A percentile compares a stretch with the other conserved stretches of the same genome.
Evolutionary conservation across 2,329 filamentous ascomycete genomes (phyloP).

Genomic region (Pseudogymnoascus sp.): DNA sequence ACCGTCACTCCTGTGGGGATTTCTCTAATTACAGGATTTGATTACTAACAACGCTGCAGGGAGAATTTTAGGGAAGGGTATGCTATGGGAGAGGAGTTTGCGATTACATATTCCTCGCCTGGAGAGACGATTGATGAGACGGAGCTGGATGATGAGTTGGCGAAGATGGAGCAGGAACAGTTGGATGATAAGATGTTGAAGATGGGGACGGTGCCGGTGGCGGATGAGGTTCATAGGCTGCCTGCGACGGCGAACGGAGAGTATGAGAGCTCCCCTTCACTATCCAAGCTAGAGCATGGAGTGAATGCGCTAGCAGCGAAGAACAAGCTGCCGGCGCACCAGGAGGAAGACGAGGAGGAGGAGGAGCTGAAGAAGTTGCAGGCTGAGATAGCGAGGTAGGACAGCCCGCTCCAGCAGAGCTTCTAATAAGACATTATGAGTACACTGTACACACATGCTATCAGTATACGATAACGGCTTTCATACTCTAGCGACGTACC

Average conservation of each 20-base stretch:
- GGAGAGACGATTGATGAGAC: slow-evolving; percentile 71
- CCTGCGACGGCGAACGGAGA: too few species aligned
- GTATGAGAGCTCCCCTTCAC: too few species aligned
- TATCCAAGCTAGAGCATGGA: too few species aligned
- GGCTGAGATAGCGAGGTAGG: slow-evolving; percentile 92
- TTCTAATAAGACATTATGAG: too few species aligned
- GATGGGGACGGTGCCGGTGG: slow-evolving; percentile 75
- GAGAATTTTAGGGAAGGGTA: too few species aligned
- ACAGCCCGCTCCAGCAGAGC: neutral
- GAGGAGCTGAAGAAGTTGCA: slow-evolving; percentile 87
- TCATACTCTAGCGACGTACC: too few species aligned
- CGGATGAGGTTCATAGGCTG: slow-evolving; percentile 69
- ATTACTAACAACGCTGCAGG: too few species aligned
- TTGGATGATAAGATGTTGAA: slow-evolving; percentile 91
- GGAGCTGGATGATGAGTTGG: slow-evolving; percentile 79
- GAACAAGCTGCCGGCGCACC: slow-evolving; percentile 38
- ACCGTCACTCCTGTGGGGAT: too few species aligned
- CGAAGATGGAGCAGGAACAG: slow-evolving; percentile 79
- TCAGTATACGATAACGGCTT: too few species aligned
- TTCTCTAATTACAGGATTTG: too few species aligned
- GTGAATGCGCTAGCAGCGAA: slow-evolving; percentile 34
- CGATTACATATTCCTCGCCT: slow-evolving; percentile 52
- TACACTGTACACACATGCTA: too few species aligned
- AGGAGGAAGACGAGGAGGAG: slow-evolving; percentile 88
- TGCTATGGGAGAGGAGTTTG: too few species aligned